These are phyloP conservation scores for Penicillium waksmanii DNA, from an alignment of 495 filamentous ascomycete genomes.

Conservation along the genomic window DNA sequence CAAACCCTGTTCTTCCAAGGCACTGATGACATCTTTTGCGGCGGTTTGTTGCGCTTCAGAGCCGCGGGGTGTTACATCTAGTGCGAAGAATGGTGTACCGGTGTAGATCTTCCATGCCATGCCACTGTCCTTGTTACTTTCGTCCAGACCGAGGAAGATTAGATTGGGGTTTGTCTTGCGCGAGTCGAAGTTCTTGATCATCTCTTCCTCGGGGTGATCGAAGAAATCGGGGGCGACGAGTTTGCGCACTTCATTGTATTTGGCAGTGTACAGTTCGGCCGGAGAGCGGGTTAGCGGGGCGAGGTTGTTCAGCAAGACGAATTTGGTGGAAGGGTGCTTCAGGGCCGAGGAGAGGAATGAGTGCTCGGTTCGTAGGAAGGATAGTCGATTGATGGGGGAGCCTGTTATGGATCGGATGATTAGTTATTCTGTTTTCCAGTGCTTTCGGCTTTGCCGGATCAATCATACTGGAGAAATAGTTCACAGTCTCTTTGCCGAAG, in stretches of 20 bases:
- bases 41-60: constrained; percentile 51
- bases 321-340: constrained; percentile 67
- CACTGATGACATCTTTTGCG: constrained; percentile 51
- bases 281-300: constrained; percentile 68
- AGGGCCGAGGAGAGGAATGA: constrained; percentile 77
- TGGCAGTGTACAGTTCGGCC: constrained; percentile 62
- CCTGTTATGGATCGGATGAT: constrained; percentile 49
- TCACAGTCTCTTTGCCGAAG: constrained; percentile 88
- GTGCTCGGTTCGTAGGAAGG: constrained; percentile 82
- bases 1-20: constrained; percentile 60
- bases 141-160: constrained; percentile 87
- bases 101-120: constrained; percentile 64
- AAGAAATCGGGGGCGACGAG: constrained; percentile 77
- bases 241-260: constrained; percentile 63
- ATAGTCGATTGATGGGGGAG: constrained; percentile 75
- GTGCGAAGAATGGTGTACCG: constrained; percentile 82
- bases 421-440: constrained; percentile 3
- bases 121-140: constrained; percentile 55
- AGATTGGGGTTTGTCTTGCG: constrained; percentile 63
- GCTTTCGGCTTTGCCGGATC: neutral
- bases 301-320: constrained; percentile 79
- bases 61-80: constrained; percentile 82
- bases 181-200: constrained; percentile 77
- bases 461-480: constrained; percentile 84
- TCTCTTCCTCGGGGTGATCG: constrained; percentile 69